phyloP scores from a whole-genome alignment of 306 rosid genomes.

The Myrica gale region DNA sequence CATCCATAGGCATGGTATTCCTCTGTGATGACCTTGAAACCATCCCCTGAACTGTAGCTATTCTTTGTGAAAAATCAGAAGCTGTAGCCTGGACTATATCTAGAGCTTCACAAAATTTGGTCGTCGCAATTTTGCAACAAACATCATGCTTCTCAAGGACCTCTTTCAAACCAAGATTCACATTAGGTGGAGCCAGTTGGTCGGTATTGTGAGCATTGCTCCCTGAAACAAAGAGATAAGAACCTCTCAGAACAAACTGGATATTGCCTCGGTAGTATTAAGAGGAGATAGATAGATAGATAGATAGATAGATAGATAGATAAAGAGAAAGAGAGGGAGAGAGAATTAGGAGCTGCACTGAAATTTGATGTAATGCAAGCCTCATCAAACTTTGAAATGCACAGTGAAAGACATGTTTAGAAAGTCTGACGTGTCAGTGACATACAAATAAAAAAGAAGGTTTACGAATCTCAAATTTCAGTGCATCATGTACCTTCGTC shows the following conservation, averaged over 20 bases:
- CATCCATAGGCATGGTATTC: slow-evolving; percentile 59
- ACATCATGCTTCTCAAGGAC: slow-evolving; percentile 49
- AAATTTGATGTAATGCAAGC: slow-evolving; percentile 9
- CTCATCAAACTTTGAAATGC: background rate
- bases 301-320: background rate
- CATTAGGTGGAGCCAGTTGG: slow-evolving; percentile 25
- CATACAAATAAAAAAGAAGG: slow-evolving; percentile 10
- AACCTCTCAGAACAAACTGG: slow-evolving; percentile 13
- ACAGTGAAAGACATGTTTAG: slow-evolving; percentile 8
- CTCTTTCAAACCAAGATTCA: slow-evolving; percentile 65
- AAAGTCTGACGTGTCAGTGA: slow-evolving; percentile 8
- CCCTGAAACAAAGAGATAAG: slow-evolving; percentile 49
- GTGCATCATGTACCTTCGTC: slow-evolving; percentile 60
- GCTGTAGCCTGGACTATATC: slow-evolving; percentile 57
- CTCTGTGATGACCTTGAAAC: slow-evolving; percentile 38
- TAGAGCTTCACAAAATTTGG: slow-evolving; percentile 54
- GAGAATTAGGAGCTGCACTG: background rate
- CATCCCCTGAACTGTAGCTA: slow-evolving; percentile 36
- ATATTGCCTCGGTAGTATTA: slow-evolving; percentile 2
- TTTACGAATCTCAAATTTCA: slow-evolving; percentile 23
- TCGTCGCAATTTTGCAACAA: slow-evolving; percentile 45
- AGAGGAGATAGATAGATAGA: slow-evolving; percentile 1
- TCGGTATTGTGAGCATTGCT: slow-evolving; percentile 26
- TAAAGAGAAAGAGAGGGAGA: background rate
- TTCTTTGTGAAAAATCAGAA: slow-evolving; percentile 42